Percentiles rank a stretch among this genome's conserved stretches.
Evolutionary conservation across 352 stramenopile genomes (phyloP).

Genomic region (Pythium utonaiense): DNA sequence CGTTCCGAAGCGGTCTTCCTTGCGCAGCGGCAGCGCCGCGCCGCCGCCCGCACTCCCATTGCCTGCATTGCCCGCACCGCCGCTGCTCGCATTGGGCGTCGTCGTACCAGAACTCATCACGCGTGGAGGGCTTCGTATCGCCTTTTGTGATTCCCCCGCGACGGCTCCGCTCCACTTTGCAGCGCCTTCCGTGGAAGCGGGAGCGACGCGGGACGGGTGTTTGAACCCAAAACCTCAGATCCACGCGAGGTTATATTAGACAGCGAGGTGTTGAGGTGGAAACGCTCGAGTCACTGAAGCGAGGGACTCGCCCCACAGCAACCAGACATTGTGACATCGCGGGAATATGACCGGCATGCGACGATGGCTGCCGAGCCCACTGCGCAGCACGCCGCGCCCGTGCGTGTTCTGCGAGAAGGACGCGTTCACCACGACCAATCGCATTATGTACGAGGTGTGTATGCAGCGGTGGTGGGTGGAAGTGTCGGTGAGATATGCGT

Average conservation of each 20-base stretch:
- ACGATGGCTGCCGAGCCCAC: conserved; percentile 8
- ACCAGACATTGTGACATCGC: neutral
- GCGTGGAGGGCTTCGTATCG: conserved; percentile 26
- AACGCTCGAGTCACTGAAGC: no score
- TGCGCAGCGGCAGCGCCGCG: conserved; percentile 30
- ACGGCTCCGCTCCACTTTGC: conserved; percentile 20
- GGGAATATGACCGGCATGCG: neutral
- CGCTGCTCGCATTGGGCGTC: neutral
- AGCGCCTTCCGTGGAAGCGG: neutral
- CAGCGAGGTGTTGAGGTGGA: no score
- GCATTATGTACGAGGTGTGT: conserved; percentile 53
- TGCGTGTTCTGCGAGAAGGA: conserved; percentile 62
- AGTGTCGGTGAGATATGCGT: no score
- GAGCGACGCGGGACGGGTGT: no score
- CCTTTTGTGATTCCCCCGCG: conserved; percentile 39
- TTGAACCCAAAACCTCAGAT: conserved; percentile 17
- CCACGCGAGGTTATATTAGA: conserved; percentile 18
- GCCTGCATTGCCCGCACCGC: no score
- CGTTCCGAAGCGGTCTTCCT: conserved; percentile 59
- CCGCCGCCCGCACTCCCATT: neutral
- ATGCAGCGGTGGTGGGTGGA: no score
- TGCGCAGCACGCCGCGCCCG: conserved; percentile 6
- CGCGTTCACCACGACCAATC: conserved; percentile 39
- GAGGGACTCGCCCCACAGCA: no score
- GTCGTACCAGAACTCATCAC: conserved; percentile 20